These are phyloP conservation scores for Exophiala calicioides DNA, from an alignment of 2,329 filamentous ascomycete genomes.

Conservation along the genomic window DNA sequence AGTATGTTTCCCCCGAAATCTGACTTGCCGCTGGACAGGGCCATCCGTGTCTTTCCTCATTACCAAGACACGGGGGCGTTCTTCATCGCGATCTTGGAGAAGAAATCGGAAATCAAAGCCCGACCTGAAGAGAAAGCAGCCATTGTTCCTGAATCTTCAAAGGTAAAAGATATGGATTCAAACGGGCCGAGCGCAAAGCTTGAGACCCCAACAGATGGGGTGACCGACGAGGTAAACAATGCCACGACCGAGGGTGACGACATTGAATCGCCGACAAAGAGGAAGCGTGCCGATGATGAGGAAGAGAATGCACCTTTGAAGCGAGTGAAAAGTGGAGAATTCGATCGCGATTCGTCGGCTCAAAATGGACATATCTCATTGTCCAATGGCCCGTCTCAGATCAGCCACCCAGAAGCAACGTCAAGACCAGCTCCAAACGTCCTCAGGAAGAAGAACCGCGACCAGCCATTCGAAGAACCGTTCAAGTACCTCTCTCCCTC, in stretches of 20 bases:
- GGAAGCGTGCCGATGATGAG: slow-evolving; percentile 25
- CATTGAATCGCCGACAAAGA: slow-evolving; percentile 17
- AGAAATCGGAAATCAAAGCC: slow-evolving; percentile 80
- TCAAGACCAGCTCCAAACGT: slow-evolving; percentile 2
- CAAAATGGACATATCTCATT: not conserved
- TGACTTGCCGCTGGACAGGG: slow-evolving; percentile 77
- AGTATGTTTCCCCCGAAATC: slow-evolving; percentile 78
- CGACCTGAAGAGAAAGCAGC: slow-evolving; percentile 61
- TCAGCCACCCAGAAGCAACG: not conserved
- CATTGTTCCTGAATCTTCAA: slow-evolving; percentile 28
- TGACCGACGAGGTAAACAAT: slow-evolving; percentile 37
- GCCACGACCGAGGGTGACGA: slow-evolving; percentile 36
- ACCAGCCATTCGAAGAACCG: slow-evolving; percentile 73
- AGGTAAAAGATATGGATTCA: slow-evolving; percentile 44
- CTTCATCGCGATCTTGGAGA: slow-evolving; percentile 94
- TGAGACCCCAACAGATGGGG: slow-evolving; percentile 30
- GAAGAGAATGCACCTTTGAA: slow-evolving; percentile 15
- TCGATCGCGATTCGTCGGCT: not conserved
- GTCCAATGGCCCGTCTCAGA: not conserved
- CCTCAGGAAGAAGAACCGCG: slow-evolving; percentile 40
- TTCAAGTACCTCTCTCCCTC: slow-evolving; percentile 78
- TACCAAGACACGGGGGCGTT: slow-evolving; percentile 95
- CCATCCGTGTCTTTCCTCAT: slow-evolving; percentile 93
- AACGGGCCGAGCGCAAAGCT: slow-evolving; percentile 33
- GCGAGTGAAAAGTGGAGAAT: slow-evolving; percentile 25